Percentiles rank a stretch among this genome's conserved stretches.
Evolutionary conservation across 2,329 filamentous ascomycete species (phyloP).

Genomic region (Colletotrichum eleusines): DNA sequence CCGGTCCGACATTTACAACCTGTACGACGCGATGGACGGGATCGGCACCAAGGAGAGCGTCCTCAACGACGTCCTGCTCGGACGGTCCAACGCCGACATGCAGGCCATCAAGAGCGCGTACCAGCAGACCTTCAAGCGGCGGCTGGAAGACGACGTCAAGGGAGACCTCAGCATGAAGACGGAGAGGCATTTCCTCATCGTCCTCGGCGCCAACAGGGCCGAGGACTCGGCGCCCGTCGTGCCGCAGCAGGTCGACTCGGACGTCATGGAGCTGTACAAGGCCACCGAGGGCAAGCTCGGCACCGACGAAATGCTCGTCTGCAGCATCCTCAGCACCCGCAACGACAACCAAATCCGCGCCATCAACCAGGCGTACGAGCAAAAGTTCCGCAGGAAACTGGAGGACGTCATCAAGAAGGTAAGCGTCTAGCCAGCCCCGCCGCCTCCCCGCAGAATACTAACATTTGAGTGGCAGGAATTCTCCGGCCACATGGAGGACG

Average conservation of each 20-base stretch:
- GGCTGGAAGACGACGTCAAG: constrained; percentile 79
- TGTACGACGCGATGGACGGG: constrained; percentile 80
- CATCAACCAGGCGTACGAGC: constrained; percentile 80
- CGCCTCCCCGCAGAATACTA: not conserved
- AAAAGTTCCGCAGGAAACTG: constrained; percentile 77
- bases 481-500: constrained; percentile 91
- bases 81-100: constrained; percentile 88
- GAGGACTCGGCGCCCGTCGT: constrained; percentile 83
- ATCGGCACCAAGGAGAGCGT: constrained; percentile 87
- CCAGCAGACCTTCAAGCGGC: constrained; percentile 72
- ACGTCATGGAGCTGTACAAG: constrained; percentile 81
- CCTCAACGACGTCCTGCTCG: constrained; percentile 87
- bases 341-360: constrained; percentile 88
- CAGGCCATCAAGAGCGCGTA: constrained; percentile 87
- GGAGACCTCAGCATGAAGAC: constrained; percentile 89
- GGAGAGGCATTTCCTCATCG: constrained; percentile 84
- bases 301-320: constrained; percentile 82
- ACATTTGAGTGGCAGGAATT: constrained; percentile 69
- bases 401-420: constrained; percentile 80
- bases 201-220: constrained; percentile 78
- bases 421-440: constrained; percentile 45
- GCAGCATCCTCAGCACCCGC: constrained; percentile 79
- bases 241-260: constrained; percentile 78
- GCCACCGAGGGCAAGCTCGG: constrained; percentile 80
- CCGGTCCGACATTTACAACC: constrained; percentile 77